Evolutionary conservation across 192 early-diverging fungal genomes (phyloP).

Genomic region (Backusella liffmaniae): DNA sequence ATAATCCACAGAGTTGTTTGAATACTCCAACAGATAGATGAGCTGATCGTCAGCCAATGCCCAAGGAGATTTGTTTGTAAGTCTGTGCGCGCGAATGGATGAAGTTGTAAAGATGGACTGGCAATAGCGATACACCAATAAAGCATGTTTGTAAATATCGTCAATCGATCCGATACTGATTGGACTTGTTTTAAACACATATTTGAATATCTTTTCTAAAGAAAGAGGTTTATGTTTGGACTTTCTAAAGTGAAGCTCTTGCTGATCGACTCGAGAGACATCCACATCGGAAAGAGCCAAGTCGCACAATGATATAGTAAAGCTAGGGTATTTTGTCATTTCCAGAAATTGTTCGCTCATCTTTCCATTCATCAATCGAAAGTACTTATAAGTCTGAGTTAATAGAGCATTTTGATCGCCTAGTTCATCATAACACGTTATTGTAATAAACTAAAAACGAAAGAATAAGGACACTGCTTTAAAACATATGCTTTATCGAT

Average conservation of each 20-base stretch:
- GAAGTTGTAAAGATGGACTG: not conserved
- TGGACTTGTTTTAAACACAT: conserved; percentile 1
- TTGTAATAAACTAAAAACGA: not conserved
- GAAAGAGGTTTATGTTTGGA: not conserved
- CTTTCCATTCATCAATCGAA: not conserved
- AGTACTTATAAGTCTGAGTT: not conserved
- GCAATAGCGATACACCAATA: not conserved
- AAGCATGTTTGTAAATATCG: not conserved
- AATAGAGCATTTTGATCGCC: not conserved
- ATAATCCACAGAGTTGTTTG: not conserved
- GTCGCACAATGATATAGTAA: conserved; percentile 1
- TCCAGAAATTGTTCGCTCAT: not conserved
- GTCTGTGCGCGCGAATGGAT: not conserved
- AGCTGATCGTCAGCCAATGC: not conserved
- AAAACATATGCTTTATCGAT: not conserved
- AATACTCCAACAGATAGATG: not conserved
- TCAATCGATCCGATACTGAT: not conserved
- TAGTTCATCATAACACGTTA: not conserved
- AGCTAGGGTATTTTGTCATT: conserved; percentile 11
- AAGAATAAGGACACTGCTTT: not conserved
- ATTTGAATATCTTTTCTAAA: conserved; percentile 13
- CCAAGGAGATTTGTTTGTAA: not conserved
- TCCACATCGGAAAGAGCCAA: not conserved
- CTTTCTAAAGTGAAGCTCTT: not conserved
- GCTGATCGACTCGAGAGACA: not conserved